Percentiles rank a stretch among this genome's conserved stretches.
phyloP scores from a whole-genome alignment of 2,329 filamentous ascomycete species.

The Rhexocercosporidium sp. region DNA sequence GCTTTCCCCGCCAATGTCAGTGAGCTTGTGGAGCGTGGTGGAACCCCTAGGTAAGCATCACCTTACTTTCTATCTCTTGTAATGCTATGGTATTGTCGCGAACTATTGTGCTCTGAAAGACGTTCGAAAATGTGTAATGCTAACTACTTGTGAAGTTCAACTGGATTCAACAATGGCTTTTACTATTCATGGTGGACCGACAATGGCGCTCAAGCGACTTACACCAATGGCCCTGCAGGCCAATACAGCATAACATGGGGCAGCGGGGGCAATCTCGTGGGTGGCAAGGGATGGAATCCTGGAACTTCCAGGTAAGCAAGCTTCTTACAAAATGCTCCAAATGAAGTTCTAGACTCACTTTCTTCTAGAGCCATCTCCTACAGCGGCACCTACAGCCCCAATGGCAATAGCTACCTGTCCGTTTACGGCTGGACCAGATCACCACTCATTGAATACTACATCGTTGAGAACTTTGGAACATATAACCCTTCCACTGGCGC shows the following conservation, averaged over 20 bases:
- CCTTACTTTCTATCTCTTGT: neutral
- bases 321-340: neutral
- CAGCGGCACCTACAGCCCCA: slow-evolving; percentile 47
- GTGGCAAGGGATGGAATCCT: slow-evolving; percentile 55
- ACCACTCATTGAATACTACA: slow-evolving; percentile 49
- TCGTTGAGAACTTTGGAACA: slow-evolving; percentile 54
- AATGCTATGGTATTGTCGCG: too few relatives aligned
- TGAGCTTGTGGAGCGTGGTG: slow-evolving; percentile 15
- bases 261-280: slow-evolving; percentile 52
- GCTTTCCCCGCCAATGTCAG: slow-evolving; percentile 21
- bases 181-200: slow-evolving; percentile 67
- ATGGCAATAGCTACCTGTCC: slow-evolving; percentile 55
- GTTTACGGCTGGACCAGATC: slow-evolving; percentile 58
- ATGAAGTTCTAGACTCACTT: neutral
- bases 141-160: slow-evolving; percentile 39
- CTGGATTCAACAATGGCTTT: slow-evolving; percentile 61
- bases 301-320: slow-evolving; percentile 35
- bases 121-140: neutral
- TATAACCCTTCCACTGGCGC: slow-evolving; percentile 52
- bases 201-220: slow-evolving; percentile 52
- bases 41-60: slow-evolving; percentile 46
- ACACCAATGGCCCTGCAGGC: slow-evolving; percentile 57
- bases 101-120: neutral
- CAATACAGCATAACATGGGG: slow-evolving; percentile 56
- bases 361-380: slow-evolving; percentile 47